Evolutionary conservation across 2,329 filamentous ascomycete species (phyloP).

Genomic region (Tolypocladium cylindrosporum): DNA sequence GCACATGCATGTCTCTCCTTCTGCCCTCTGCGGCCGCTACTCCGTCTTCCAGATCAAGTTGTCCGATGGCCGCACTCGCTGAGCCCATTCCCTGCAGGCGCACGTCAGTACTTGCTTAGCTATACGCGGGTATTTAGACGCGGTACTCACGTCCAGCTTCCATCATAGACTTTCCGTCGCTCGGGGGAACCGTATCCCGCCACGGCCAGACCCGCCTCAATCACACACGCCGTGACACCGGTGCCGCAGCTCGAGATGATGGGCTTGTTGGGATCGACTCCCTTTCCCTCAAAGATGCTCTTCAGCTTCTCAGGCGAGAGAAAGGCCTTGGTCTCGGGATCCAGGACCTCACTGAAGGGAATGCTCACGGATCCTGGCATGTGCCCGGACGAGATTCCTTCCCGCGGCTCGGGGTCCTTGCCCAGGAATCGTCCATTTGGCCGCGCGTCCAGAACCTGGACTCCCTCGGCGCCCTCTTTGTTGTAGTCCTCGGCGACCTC

Average conservation of each 20-base stretch:
- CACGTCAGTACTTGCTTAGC: conserved; percentile 14
- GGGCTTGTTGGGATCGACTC: conserved; percentile 67
- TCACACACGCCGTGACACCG: conserved; percentile 83
- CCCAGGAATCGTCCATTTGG: conserved; percentile 73
- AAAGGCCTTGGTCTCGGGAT: conserved; percentile 73
- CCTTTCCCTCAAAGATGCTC: conserved; percentile 68
- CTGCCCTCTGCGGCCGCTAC: conserved; percentile 7
- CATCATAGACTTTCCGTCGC: conserved; percentile 76
- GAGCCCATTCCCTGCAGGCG: conserved; percentile 52
- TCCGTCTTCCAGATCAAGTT: conserved; percentile 49
- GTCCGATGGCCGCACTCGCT: conserved; percentile 51
- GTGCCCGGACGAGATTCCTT: conserved; percentile 80
- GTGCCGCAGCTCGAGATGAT: conserved; percentile 88
- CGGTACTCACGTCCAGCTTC: conserved; percentile 84
- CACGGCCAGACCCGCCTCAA: conserved; percentile 77
- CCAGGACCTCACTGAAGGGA: conserved; percentile 69
- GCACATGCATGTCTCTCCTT: not conserved
- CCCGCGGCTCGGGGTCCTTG: conserved; percentile 73
- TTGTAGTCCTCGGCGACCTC: conserved; percentile 66
- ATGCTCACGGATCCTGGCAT: conserved; percentile 82
- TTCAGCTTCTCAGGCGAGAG: conserved; percentile 61
- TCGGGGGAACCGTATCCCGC: conserved; percentile 62
- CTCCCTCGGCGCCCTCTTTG: conserved; percentile 72
- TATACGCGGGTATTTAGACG: not conserved
- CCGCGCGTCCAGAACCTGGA: conserved; percentile 85